These are phyloP conservation scores for Clathrospora elynae DNA, from an alignment of 2,329 filamentous ascomycete genomes.

Conservation along the genomic window DNA sequence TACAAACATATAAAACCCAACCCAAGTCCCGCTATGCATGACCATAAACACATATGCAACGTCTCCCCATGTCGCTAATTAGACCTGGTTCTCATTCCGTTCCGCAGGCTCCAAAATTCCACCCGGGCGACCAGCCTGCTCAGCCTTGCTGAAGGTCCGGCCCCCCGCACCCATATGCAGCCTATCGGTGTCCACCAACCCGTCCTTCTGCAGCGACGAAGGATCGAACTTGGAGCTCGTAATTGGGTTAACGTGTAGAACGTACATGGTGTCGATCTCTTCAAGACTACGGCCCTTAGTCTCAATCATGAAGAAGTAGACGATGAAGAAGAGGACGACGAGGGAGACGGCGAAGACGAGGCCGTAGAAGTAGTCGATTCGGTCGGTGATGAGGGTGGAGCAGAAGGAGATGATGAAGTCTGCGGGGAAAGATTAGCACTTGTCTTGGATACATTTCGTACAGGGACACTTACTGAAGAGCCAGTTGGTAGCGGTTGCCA, in stretches of 20 bases:
- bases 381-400: slow-evolving; percentile 74
- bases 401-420: slow-evolving; percentile 67
- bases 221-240: slow-evolving; percentile 62
- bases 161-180: slow-evolving; percentile 41
- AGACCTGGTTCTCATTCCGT: slow-evolving; percentile 32
- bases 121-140: slow-evolving; percentile 28
- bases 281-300: slow-evolving; percentile 75
- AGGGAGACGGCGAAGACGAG: slow-evolving; percentile 76
- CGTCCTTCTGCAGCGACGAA: slow-evolving; percentile 37
- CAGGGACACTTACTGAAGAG: too few species aligned
- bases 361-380: slow-evolving; percentile 74
- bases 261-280: slow-evolving; percentile 76
- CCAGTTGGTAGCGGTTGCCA: slow-evolving; percentile 53
- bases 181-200: slow-evolving; percentile 41
- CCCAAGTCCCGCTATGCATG: too few species aligned
- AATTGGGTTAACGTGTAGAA: slow-evolving; percentile 67
- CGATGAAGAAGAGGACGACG: slow-evolving; percentile 65
- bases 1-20: too few species aligned
- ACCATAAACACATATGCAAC: too few species aligned
- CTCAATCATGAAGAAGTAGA: slow-evolving; percentile 81
- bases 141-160: slow-evolving; percentile 42
- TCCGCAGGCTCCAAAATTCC: slow-evolving; percentile 34
- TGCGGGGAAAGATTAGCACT: too few species aligned
- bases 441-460: too few species aligned
- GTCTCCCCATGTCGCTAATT: too few species aligned